Evolutionary conservation across 1,284 basidiomycete genomes (phyloP).

Genomic region (Sporisorium graminicola): DNA sequence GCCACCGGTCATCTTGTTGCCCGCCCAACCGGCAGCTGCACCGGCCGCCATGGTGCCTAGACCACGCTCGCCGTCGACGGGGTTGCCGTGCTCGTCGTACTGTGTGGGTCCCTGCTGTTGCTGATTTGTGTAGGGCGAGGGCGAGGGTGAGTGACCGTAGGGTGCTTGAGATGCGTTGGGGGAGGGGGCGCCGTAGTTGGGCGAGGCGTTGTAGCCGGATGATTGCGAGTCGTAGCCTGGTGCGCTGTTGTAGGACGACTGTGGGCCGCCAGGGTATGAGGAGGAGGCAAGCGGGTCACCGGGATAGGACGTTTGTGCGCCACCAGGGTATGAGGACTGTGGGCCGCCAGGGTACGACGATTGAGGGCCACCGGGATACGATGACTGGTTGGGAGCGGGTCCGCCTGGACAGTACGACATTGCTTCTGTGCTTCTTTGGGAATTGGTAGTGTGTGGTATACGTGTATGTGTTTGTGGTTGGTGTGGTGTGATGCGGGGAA

Average conservation of each 20-base stretch:
- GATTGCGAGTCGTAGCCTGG: constrained; percentile 19
- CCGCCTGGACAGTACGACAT: constrained; percentile 35
- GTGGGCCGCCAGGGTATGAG: constrained; percentile 36
- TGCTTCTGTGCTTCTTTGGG: neutral
- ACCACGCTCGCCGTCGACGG: constrained; percentile 58
- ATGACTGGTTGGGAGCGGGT: constrained; percentile 20
- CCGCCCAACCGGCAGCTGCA: constrained; percentile 54
- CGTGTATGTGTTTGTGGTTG: neutral
- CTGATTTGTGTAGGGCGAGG: constrained; percentile 12
- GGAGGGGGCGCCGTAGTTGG: constrained; percentile 13
- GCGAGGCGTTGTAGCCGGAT: constrained; percentile 17
- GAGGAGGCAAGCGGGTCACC: constrained; percentile 29
- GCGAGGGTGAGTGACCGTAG: constrained; percentile 20
- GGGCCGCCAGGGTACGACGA: constrained; percentile 37
- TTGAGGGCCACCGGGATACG: constrained; percentile 20
- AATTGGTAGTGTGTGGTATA: constrained; percentile 1
- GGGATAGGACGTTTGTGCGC: constrained; percentile 35
- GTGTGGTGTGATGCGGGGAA: neutral
- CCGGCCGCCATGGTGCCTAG: constrained; percentile 63
- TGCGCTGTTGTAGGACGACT: constrained; percentile 25
- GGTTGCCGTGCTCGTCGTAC: constrained; percentile 60
- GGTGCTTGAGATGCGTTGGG: constrained; percentile 2
- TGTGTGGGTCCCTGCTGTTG: constrained; percentile 42
- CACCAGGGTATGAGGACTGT: constrained; percentile 35
- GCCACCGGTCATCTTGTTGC: constrained; percentile 56